Evolutionary conservation across 345 rosid species (phyloP), one percentile per base, ranked within the genome.

Genomic region (Heritiera fomes): DNA sequence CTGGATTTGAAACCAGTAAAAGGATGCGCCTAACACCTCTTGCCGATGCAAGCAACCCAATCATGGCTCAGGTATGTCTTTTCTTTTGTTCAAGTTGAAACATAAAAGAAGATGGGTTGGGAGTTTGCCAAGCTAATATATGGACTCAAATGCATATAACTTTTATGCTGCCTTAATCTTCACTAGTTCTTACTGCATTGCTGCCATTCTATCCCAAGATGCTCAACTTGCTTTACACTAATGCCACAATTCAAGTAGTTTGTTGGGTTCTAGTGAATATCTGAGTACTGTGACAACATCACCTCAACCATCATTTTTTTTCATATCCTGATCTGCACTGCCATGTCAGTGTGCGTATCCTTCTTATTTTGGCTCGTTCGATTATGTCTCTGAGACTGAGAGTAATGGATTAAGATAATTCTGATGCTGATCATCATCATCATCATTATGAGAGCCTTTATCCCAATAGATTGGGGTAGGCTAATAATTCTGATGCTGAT

Each of bases 41-140:
- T 80, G 97, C 93, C 1, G 99, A 96, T 88, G 92, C 98, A 17
- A 96, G 98, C 86, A 96, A 96, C 85, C 99, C 97, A n/a, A 90
- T 96, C 47, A 96, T 96, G 98, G 93, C 94, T 75, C 98, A 94
- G 97, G 99, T 94, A 85, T 28, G 43, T 12, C 73, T 75, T 43
- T 55, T 73, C 14, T 79, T 59, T 38, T 55, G 47, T 72, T 53
- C n/a, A 34, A 52, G 17, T 64, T 20, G 20, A 41, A 47, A 50
- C 50, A 38, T 82, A 71, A 45, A 53, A 32, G 30, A 50, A 61
- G 34, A 60, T 49, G 45, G 13, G 28, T 2, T 53, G 58, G 55
- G 7, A 15, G 15, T 53, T 53, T 14, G 1, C 7, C 15, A 15
- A 3, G 58, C 55, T 50, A 13, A 50, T 47, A 59, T 61, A 14